Base-by-base conservation (phyloP, 2,329 filamentous ascomycete genomes). In the Chaetomiaceae sp. region DNA sequence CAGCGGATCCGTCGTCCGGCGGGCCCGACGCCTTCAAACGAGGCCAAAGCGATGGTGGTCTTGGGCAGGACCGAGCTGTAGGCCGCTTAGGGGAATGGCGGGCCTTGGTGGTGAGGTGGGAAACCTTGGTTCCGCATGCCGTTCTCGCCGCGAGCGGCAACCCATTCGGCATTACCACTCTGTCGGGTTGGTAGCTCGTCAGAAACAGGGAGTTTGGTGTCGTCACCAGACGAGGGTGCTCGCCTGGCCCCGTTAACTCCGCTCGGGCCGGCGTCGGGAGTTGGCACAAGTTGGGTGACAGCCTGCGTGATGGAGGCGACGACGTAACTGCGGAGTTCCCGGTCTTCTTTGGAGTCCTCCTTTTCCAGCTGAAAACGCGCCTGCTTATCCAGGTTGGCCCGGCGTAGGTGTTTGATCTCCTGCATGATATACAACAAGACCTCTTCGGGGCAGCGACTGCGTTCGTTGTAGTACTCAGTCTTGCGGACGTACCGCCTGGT, bases 381-480 rank as follows among this genome's bases (percentile, higher is more conserved):
- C 16, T 92, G 85, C 73, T 96, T 96, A 66, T 79, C 77, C 77
- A 95, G 81, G 70, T 95, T 91, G 62, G 82, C 79, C 45, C 93
- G 84, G 62, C 92, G 86, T 63, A 92, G 81, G 55, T 83, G 82
- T 63, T 88, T 88, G 64, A 99, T 93, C 72, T 97, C 93, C 60
- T 91, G 85, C 71, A 93, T 86, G 56, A 96, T 89, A 74, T 91
- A 91, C 14, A 95, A 78, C 55, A 97, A 77, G 5, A 96, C 92
- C 57, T 93, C 87, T 68, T 99, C 93, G 0, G 92, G 83, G 60
- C 87, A 91, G 60, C 83, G 81, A 58, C 78, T 89, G 57, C 93
- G 85, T 56, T 87, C 82, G n/a, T 79, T 74, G 30, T 87, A 85
- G 60, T 87, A 78, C 59, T 85, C 82, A 54, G 74, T 76, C 68